Percentiles rank a stretch among this genome's conserved stretches.
Conservation (phyloP, 306 rosid species). For the Trifolium pratense region DNA sequence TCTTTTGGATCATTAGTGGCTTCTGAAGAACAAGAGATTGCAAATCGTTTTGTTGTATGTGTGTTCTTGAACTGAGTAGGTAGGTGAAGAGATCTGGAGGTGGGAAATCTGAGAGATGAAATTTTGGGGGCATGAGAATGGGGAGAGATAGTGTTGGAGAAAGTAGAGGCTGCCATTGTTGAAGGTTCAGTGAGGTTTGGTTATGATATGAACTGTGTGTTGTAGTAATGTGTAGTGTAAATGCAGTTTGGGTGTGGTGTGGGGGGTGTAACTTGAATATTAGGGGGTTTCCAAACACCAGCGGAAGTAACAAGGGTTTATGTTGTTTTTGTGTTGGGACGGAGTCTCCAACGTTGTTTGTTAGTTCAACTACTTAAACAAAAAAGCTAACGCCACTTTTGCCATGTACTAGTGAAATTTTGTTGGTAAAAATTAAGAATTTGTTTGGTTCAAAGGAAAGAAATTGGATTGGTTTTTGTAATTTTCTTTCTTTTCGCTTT, state of each 20-base stretch:
- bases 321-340: constrained; percentile 19
- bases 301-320: constrained; percentile 23
- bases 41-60: constrained; percentile 32
- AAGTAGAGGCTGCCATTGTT: constrained; percentile 46
- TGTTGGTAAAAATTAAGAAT: too few relatives aligned
- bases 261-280: neutral
- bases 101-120: constrained; percentile 40
- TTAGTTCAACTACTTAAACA: constrained; percentile 21
- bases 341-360: constrained; percentile 38
- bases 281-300: neutral
- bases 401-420: neutral
- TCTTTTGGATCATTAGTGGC: constrained; percentile 46
- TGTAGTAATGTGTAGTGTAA: neutral
- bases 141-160: constrained; percentile 46
- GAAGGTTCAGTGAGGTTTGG: constrained; percentile 22
- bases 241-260: neutral
- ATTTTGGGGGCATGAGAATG: constrained; percentile 29
- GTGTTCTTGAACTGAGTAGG: constrained; percentile 36
- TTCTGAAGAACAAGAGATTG: constrained; percentile 47
- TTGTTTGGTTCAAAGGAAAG: too few relatives aligned
- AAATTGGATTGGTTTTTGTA: too few relatives aligned
- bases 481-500: too few relatives aligned
- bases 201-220: neutral
- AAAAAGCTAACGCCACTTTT: neutral
- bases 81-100: constrained; percentile 48